Evolutionary conservation across 768 basidiomycete species (phyloP), one percentile per base, ranked within the genome.

Genomic region (Psilocybe cyanescens): DNA sequence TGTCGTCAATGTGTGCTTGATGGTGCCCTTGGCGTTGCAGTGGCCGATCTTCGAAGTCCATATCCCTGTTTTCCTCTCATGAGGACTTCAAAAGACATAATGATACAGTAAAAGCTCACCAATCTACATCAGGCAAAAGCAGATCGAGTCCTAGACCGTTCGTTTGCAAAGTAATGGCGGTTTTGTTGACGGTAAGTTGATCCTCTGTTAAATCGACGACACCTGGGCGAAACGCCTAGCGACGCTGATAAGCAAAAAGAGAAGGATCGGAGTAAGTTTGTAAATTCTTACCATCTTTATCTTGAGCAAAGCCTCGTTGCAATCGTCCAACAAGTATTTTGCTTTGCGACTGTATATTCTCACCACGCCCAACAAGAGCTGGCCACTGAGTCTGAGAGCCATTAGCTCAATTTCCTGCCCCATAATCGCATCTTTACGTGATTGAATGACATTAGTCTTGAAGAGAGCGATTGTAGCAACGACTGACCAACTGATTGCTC

Each of bases 271-370:
- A 24, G 8, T 29, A 33, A 9, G 6, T 28, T 14, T 4, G n/a
- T 5, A 2, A 11, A n/a, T 9, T 54, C 70, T 24, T 56, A 94
- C 96, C 90, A 97, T 92, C 76, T 96, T 97, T 51, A 98, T 96
- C 75, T 95, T 95, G 41, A 96, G 79, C 47, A 99, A 78, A 0
- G 97, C 95, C 73, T 99, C 97, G 62, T 97, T 97, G 71, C 97
- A 98, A 72, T 99, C 97, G 70, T 99, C 97, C 64, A 98, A 78
- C 3, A 99, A 84, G 75, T 99, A 99, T 71, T 98, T 97, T 16
- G 96, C 95, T 74, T 99, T 99, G 47, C 97, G 84, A 70, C 94
- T 95, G 76, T 99, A 99, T 70, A 99, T 99, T 58, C 97, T 86
- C 57, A 97, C 95, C 49, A 99, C 97, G 67, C 97, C 97, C 46